A percentile compares a stretch with the other conserved stretches of the same genome.
These are phyloP conservation scores for Rhamnella rubrinervis DNA, from an alignment of 331 rosid genomes.

Conservation along the genomic window DNA sequence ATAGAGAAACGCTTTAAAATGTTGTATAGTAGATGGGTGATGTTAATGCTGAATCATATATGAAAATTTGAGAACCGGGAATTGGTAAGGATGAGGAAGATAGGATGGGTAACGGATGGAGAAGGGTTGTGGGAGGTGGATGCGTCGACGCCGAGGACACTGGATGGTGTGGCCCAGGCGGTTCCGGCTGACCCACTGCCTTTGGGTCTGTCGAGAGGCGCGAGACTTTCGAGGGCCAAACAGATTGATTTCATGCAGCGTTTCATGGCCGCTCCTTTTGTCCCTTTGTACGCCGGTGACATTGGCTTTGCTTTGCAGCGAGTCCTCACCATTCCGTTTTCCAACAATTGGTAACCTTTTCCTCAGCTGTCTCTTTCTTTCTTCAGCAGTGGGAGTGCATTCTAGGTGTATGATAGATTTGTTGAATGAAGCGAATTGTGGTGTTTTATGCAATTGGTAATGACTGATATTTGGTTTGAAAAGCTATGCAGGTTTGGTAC, in stretches of 20 bases:
- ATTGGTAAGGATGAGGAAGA: conserved; percentile 52
- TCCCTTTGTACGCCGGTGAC: conserved; percentile 52
- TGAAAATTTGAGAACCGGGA: not conserved
- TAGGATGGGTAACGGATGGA: conserved; percentile 91
- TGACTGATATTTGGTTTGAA: conserved; percentile 29
- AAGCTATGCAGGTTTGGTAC: conserved; percentile 62
- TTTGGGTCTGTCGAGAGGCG: conserved; percentile 67
- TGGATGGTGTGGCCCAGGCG: conserved; percentile 60
- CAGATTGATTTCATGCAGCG: conserved; percentile 85
- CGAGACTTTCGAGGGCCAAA: conserved; percentile 64
- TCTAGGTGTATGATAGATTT: no score
- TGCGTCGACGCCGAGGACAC: conserved; percentile 65
- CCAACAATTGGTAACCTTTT: conserved; percentile 48
- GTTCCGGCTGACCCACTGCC: conserved; percentile 68
- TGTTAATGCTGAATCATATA: no score
- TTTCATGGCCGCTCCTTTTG: conserved; percentile 63
- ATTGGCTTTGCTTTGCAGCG: conserved; percentile 67
- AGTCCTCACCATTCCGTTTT: conserved; percentile 58
- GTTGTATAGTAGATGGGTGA: no score
- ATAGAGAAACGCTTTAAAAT: no score
- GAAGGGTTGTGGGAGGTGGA: conserved; percentile 80
- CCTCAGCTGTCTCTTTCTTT: not conserved
- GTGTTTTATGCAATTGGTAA: conserved; percentile 12
- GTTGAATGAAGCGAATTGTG: not conserved
- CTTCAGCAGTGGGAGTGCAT: no score